Conservation (phyloP, 1,139 yeast genomes). For the Lodderomyces margitis region DNA sequence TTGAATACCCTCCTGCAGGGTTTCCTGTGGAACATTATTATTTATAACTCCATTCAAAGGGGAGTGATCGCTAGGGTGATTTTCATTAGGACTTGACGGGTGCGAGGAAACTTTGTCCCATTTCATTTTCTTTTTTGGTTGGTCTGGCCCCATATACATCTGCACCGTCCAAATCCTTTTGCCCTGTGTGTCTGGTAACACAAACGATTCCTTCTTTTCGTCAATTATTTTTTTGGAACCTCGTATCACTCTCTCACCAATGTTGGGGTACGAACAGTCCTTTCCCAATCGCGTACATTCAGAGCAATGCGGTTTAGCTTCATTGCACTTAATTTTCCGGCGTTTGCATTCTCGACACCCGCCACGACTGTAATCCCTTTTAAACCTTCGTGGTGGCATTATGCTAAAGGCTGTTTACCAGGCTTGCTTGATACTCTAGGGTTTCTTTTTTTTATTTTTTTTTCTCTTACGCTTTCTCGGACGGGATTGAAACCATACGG, state of each 20-base stretch:
- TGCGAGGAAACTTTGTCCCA: not conserved
- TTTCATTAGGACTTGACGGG: not conserved
- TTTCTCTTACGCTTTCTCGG: no score
- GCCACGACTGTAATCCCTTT: constrained; percentile 30
- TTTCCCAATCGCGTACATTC: constrained; percentile 36
- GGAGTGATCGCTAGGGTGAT: no score
- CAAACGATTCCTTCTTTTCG: not conserved
- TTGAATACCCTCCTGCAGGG: not conserved
- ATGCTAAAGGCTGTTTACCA: no score
- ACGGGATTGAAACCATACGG: no score
- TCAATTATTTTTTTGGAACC: constrained; percentile 8
- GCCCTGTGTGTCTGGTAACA: not conserved
- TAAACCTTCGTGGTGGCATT: constrained; percentile 6
- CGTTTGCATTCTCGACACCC: constrained; percentile 45
- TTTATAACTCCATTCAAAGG: not conserved
- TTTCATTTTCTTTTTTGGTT: not conserved
- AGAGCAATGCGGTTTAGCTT: constrained; percentile 56
- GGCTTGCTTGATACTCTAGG: no score
- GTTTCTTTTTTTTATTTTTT: no score
- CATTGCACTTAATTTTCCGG: constrained; percentile 54
- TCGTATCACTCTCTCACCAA: constrained; percentile 33
- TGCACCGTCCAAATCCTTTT: not conserved
- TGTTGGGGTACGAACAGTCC: constrained; percentile 32
- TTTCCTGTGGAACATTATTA: not conserved
- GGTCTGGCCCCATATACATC: constrained; percentile 1